phyloP scores from a whole-genome alignment of 2,329 filamentous ascomycete genomes.

The Nemania bipapillata region DNA sequence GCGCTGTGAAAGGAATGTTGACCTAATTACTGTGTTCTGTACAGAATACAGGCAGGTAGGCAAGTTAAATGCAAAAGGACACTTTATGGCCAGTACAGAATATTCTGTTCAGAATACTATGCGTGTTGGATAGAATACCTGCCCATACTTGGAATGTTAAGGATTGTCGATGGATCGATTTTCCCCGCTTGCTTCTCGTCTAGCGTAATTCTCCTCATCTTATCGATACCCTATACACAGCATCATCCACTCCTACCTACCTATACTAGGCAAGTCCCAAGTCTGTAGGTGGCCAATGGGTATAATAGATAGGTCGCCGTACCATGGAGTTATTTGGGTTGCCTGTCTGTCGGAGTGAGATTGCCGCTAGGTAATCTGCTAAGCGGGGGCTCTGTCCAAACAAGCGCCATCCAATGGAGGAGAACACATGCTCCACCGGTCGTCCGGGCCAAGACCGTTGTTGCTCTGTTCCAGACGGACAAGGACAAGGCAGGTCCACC shows the following conservation, averaged over 20 bases:
- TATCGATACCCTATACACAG: conserved; percentile 31
- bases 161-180: background rate
- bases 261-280: background rate
- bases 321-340: background rate
- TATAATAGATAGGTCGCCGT: background rate
- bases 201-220: conserved; percentile 1
- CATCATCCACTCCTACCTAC: background rate
- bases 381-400: conserved; percentile 12
- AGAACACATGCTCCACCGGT: conserved; percentile 18
- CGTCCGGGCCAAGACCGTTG: conserved; percentile 23
- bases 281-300: background rate
- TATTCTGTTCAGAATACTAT: too few species aligned
- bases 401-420: conserved; percentile 29
- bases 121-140: background rate
- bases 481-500: conserved; percentile 2
- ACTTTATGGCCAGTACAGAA: background rate
- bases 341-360: conserved; percentile 12
- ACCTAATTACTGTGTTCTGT: too few species aligned
- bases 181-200: background rate
- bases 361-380: conserved; percentile 25
- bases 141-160: conserved; percentile 1
- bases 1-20: too few species aligned
- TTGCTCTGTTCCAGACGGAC: conserved; percentile 9
- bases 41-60: background rate
- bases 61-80: background rate